Conservation (phyloP, 192 early-diverging fungal species). For the Jimgerdemannia flammicorona region DNA sequence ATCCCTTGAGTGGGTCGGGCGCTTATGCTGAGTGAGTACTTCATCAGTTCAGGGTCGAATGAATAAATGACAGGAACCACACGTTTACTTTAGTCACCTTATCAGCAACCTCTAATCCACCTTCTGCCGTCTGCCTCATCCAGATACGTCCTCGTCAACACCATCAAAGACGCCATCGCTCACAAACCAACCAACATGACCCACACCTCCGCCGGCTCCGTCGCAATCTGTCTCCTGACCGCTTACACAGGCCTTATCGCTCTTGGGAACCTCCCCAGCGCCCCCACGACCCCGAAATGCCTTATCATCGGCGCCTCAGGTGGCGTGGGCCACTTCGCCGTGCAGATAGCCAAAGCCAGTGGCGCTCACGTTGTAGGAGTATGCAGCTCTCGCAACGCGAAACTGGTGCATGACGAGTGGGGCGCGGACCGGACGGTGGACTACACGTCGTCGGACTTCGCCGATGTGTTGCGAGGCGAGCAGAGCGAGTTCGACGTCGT, state of each 20-base stretch:
- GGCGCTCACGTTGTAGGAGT: constrained; percentile 52
- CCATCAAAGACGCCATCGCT: no score
- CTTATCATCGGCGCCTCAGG: constrained; percentile 49
- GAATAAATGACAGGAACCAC: no score
- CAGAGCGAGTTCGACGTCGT: constrained; percentile 36
- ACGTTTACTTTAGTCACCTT: no score
- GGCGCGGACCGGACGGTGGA: constrained; percentile 58
- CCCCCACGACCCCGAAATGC: constrained; percentile 16
- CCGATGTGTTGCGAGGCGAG: constrained; percentile 14
- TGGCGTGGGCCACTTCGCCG: constrained; percentile 41
- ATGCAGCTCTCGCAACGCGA: constrained; percentile 45
- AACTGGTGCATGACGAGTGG: constrained; percentile 32
- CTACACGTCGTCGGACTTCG: constrained; percentile 40
- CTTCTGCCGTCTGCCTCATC: no score
- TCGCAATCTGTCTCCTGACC: no score
- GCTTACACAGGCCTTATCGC: no score
- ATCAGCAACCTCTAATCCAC: no score
- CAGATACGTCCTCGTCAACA: no score
- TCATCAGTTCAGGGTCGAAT: neutral
- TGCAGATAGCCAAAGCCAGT: constrained; percentile 48
- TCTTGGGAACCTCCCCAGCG: no score
- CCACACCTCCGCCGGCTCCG: no score
- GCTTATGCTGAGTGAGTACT: constrained; percentile 16
- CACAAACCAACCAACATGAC: no score
- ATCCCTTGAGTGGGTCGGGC: constrained; percentile 4